Evolutionary conservation across 2,329 filamentous ascomycete species (phyloP), one percentile per base, ranked within the genome.

Genomic region (Cadophora malorum): DNA sequence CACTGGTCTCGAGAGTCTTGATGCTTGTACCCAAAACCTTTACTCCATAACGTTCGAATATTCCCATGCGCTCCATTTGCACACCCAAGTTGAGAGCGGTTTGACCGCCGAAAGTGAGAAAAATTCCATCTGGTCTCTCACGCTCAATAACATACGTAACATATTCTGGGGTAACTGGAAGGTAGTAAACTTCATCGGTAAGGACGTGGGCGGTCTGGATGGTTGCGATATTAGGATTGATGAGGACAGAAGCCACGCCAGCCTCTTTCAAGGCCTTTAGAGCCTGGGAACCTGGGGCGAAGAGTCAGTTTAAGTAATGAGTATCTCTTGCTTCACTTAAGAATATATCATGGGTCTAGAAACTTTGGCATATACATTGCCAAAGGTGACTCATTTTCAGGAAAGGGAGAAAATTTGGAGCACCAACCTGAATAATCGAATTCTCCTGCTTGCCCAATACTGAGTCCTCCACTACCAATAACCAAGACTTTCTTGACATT

Each of bases 201-300:
- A 98, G 91, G 77, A 91, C 90, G 85, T 98, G 95, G 80, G 96
- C 94, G 75, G 95, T 98, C 83, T 98, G 95, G 78, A 98, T 98
- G 67, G 96, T 98, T 69, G 95, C 95, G 79, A 98, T 98, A 80
- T 98, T 98, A 76, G 95, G 95, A 83, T 98, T 98, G 80, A 98
- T 94, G 72, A 98, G 89, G 65, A 98, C 92, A 10, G 95, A 97
- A 74, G 90, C 83, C 69, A 98, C 92, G 70, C 93, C 93, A 71
- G 94, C 95, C 83, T 98, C 95, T 82, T 97, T 98, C 70, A 99
- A 86, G 49, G 96, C 96, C 83, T 98, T 98, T 71, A 99, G 86
- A 65, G 96, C 96, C 84, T 98, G 96, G 6, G 95, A 94, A 72
- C 96, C 94, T 97, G 77, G 77, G 65, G 65, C 14, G 25, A 66